Percentiles rank a stretch among this genome's conserved stretches.
phyloP scores from a whole-genome alignment of 345 rosid species.

The Bruguiera gymnorhiza region DNA sequence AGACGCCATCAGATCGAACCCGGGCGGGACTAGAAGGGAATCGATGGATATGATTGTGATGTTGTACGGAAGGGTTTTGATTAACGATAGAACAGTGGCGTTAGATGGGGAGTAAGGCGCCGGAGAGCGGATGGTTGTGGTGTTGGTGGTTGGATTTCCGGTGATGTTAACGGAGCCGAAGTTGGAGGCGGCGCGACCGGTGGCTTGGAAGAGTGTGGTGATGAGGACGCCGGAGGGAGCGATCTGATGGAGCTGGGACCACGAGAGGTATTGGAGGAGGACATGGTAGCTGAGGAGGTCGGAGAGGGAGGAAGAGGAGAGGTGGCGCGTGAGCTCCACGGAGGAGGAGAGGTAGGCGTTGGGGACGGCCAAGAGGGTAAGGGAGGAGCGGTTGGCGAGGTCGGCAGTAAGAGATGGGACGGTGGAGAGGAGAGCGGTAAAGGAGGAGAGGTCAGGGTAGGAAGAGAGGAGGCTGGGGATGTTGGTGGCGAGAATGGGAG shows the following conservation, averaged over 20 bases:
- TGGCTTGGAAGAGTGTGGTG: constrained; percentile 72
- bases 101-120: constrained; percentile 45
- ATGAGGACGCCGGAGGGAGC: constrained; percentile 54
- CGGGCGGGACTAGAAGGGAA: constrained; percentile 59
- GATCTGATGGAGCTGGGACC: constrained; percentile 55
- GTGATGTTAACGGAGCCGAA: constrained; percentile 78
- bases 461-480: constrained; percentile 66
- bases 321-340: constrained; percentile 57
- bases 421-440: constrained; percentile 49
- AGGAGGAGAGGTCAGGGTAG: constrained; percentile 54
- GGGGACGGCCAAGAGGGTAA: constrained; percentile 82
- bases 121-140: constrained; percentile 50
- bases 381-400: constrained; percentile 54
- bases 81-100: constrained; percentile 54
- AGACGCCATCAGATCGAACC: constrained; percentile 69
- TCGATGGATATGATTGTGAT: constrained; percentile 61
- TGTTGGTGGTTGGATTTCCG: constrained; percentile 43
- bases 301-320: constrained; percentile 58
- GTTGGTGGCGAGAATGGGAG: constrained; percentile 47
- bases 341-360: constrained; percentile 53
- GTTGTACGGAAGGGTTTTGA: constrained; percentile 60
- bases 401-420: constrained; percentile 45
- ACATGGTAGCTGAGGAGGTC: constrained; percentile 91
- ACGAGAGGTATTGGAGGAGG: constrained; percentile 71
- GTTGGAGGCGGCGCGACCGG: constrained; percentile 60